phyloP scores from a whole-genome alignment of 495 filamentous ascomycete genomes.

The Penicillium steckii region DNA sequence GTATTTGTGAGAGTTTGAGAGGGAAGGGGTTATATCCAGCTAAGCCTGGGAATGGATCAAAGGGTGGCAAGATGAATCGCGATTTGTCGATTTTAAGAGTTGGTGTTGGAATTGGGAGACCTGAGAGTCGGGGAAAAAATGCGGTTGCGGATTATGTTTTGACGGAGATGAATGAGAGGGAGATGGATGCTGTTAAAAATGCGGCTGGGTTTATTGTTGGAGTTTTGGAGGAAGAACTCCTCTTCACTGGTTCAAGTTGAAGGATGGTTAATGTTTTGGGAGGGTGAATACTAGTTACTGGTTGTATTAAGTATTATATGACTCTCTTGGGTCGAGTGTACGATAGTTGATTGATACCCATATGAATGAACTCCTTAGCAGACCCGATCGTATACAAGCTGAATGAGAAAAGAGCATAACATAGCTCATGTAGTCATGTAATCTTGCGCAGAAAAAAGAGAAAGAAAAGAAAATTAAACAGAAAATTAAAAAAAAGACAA shows the following conservation, averaged over 20 bases:
- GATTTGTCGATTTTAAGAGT: slow-evolving; percentile 50
- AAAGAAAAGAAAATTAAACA: slow-evolving; percentile 7
- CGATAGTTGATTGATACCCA: no score
- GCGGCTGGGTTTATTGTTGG: slow-evolving; percentile 51
- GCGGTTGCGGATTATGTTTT: slow-evolving; percentile 69
- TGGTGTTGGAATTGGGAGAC: slow-evolving; percentile 72
- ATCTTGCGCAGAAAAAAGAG: slow-evolving; percentile 1
- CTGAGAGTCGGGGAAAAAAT: slow-evolving; percentile 51
- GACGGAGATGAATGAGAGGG: slow-evolving; percentile 53
- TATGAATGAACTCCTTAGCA: no score
- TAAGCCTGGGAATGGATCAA: background rate
- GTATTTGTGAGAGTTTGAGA: slow-evolving; percentile 51
- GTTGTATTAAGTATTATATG: no score
- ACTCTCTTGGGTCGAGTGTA: no score
- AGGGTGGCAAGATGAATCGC: background rate
- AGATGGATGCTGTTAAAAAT: slow-evolving; percentile 47
- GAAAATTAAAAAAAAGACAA: background rate
- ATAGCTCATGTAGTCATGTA: slow-evolving; percentile 3
- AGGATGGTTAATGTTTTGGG: no score
- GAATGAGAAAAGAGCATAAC: background rate
- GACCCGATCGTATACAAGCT: slow-evolving; percentile 3
- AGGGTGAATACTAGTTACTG: no score
- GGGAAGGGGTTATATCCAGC: slow-evolving; percentile 31
- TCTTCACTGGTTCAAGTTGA: no score
- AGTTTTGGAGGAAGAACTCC: slow-evolving; percentile 41